These are phyloP conservation scores for Boletellus ananiceps DNA, from an alignment of 768 basidiomycete species.

Conservation along the genomic window DNA sequence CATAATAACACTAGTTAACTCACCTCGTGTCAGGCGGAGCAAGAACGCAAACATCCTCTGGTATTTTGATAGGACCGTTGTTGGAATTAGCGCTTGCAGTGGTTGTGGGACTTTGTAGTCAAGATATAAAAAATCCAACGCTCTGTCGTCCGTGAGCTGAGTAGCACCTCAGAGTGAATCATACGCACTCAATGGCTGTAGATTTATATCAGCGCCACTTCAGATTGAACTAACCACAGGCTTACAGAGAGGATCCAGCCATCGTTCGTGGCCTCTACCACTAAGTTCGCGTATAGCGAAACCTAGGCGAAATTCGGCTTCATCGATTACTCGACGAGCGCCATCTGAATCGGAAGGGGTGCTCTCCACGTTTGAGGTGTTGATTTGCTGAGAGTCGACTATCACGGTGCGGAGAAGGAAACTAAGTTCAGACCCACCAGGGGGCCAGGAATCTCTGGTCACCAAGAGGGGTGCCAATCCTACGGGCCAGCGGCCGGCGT, in stretches of 20 bases:
- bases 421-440: slow-evolving; percentile 78
- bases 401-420: slow-evolving; percentile 82
- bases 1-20: slow-evolving; percentile 9
- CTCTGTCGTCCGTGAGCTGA: slow-evolving; percentile 41
- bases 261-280: slow-evolving; percentile 63
- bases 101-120: slow-evolving; percentile 87
- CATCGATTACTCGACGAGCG: slow-evolving; percentile 40
- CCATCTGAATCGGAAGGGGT: slow-evolving; percentile 30
- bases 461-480: slow-evolving; percentile 73
- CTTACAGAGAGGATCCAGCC: slow-evolving; percentile 81
- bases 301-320: slow-evolving; percentile 72
- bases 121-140: slow-evolving; percentile 86
- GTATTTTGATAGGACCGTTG: slow-evolving; percentile 75
- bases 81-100: slow-evolving; percentile 66
- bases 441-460: slow-evolving; percentile 78
- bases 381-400: slow-evolving; percentile 64
- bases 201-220: slow-evolving; percentile 4
- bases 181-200: slow-evolving; percentile 21
- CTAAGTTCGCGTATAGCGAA: slow-evolving; percentile 78
- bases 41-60: slow-evolving; percentile 80
- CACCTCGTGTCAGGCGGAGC: slow-evolving; percentile 75
- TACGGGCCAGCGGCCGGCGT: slow-evolving; percentile 48
- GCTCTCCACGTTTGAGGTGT: slow-evolving; percentile 13
- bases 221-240: slow-evolving; percentile 11
- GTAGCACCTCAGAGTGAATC: not conserved